These are phyloP conservation scores for Backusella tuberculispora DNA, from an alignment of 192 early-diverging fungal genomes.

Conservation along the genomic window DNA sequence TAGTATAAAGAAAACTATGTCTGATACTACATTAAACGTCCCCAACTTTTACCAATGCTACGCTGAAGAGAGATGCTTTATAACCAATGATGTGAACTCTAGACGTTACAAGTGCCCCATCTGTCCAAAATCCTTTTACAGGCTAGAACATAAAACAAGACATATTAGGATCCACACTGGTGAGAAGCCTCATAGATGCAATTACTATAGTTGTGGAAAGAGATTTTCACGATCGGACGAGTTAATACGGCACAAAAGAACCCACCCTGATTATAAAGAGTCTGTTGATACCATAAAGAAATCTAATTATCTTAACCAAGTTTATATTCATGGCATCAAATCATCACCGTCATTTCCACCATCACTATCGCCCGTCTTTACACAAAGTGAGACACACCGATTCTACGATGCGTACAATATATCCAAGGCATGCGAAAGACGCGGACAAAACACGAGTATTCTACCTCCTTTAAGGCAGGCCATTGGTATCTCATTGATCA, in stretches of 20 bases:
- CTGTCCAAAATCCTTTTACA: constrained; percentile 75
- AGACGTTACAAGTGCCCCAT: constrained; percentile 76
- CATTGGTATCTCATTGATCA: not conserved
- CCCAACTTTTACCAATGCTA: not conserved
- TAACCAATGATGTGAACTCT: constrained; percentile 18
- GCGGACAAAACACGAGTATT: not conserved
- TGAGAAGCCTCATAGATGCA: constrained; percentile 81
- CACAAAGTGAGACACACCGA: not conserved
- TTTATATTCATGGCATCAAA: not conserved
- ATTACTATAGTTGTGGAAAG: constrained; percentile 77
- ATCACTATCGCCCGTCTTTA: not conserved
- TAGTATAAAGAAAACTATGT: not conserved
- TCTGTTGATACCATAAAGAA: not conserved
- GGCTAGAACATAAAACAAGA: constrained; percentile 77
- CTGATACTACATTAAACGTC: not conserved
- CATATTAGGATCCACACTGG: constrained; percentile 88
- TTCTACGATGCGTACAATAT: not conserved
- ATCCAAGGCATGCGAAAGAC: not conserved
- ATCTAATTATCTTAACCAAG: not conserved
- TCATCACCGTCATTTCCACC: not conserved
- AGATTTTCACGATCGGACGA: constrained; percentile 81
- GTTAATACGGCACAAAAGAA: constrained; percentile 70
- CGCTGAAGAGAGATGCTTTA: constrained; percentile 4
- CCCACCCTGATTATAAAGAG: constrained; percentile 39
- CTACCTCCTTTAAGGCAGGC: not conserved